phyloP scores from a whole-genome alignment of 805 yeast genomes.

The Lipomyces japonicus region DNA sequence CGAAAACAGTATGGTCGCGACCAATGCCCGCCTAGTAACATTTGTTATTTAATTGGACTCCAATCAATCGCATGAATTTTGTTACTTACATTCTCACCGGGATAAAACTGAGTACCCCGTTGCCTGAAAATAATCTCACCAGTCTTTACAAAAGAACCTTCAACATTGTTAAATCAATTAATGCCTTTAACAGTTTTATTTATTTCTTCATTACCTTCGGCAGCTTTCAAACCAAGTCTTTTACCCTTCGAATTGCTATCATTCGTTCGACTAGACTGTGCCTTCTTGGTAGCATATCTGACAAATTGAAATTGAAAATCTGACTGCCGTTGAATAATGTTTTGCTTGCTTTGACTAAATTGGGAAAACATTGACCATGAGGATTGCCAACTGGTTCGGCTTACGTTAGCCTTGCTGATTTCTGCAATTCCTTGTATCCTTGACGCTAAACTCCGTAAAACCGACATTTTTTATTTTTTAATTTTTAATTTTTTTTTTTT shows the following conservation, averaged over 20 bases:
- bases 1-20: constrained; percentile 87
- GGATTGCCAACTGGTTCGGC: not conserved
- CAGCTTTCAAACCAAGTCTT: constrained; percentile 83
- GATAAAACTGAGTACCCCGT: constrained; percentile 90
- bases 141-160: constrained; percentile 52
- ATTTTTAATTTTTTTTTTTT: too few species aligned
- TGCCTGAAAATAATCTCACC: constrained; percentile 92
- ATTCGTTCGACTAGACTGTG: constrained; percentile 90
- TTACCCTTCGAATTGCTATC: constrained; percentile 95
- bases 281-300: constrained; percentile 90
- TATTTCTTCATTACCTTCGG: constrained; percentile 55
- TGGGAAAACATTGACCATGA: too few species aligned
- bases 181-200: not conserved
- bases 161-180: not conserved
- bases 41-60: not conserved
- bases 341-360: too few species aligned
- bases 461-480: constrained; percentile 2
- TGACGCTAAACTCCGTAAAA: constrained; percentile 2
- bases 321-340: not conserved
- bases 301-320: constrained; percentile 37
- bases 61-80: not conserved
- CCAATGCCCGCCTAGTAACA: constrained; percentile 53
- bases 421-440: too few species aligned
- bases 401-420: too few species aligned
- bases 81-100: constrained; percentile 72